These are phyloP conservation scores for Chlorella ohadii DNA, from an alignment of 139 green algal species.

Conservation along the genomic window DNA sequence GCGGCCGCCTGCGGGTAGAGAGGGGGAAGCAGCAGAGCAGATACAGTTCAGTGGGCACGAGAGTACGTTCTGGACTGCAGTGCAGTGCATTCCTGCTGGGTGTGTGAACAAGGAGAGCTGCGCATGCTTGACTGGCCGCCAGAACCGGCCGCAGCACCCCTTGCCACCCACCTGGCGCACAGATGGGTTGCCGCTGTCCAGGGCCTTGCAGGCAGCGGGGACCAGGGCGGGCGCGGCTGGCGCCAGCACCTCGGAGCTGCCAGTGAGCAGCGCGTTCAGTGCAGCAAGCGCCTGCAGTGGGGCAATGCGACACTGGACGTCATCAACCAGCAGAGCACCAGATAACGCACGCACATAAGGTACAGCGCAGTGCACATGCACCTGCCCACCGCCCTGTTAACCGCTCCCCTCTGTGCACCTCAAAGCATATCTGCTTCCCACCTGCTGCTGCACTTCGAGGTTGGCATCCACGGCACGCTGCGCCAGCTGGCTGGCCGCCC, in stretches of 20 bases:
- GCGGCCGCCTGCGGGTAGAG: not conserved
- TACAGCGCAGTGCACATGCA: too few relatives aligned
- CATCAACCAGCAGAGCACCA: too few relatives aligned
- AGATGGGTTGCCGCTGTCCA: constrained; percentile 19
- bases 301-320: too few relatives aligned
- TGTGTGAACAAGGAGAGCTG: not conserved
- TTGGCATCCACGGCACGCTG: constrained; percentile 3
- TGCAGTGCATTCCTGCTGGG: too few relatives aligned
- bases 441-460: constrained; percentile 28
- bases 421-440: too few relatives aligned
- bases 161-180: constrained; percentile 6
- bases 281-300: constrained; percentile 10
- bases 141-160: not conserved
- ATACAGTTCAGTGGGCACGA: not conserved
- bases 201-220: constrained; percentile 13
- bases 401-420: too few relatives aligned
- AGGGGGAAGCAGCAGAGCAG: not conserved
- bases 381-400: not conserved
- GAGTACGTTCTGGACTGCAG: too few relatives aligned
- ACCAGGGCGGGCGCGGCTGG: not conserved
- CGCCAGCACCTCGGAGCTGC: not conserved
- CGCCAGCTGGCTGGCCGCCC: not conserved
- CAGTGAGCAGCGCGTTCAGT: not conserved
- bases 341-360: too few relatives aligned
- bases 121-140: too few relatives aligned